These are phyloP conservation scores for Gliomastix tumulicola DNA, from an alignment of 2,329 filamentous ascomycete species.

Conservation along the genomic window DNA sequence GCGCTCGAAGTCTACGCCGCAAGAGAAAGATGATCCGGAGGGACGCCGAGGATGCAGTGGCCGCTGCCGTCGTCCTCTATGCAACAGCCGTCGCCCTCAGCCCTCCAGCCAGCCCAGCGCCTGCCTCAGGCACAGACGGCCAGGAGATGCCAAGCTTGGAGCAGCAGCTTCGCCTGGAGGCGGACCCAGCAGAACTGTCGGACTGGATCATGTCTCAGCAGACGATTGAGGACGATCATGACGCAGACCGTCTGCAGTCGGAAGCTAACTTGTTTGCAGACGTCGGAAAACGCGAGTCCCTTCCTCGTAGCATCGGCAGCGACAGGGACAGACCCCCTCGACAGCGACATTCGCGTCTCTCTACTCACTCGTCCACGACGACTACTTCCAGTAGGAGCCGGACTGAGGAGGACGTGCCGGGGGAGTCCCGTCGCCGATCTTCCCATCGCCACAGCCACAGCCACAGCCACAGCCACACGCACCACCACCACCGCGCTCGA, in stretches of 20 bases:
- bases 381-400: no score
- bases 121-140: slow-evolving; percentile 14
- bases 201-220: slow-evolving; percentile 1
- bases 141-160: slow-evolving; percentile 16
- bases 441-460: slow-evolving; percentile 11
- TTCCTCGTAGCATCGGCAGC: slow-evolving; percentile 25
- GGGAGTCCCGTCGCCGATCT: slow-evolving; percentile 18
- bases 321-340: slow-evolving; percentile 32
- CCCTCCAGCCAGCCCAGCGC: slow-evolving; percentile 25
- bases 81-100: slow-evolving; percentile 41
- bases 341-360: no score
- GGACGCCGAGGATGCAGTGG: slow-evolving; percentile 43
- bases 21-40: slow-evolving; percentile 36
- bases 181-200: slow-evolving; percentile 1
- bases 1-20: slow-evolving; percentile 34
- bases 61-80: slow-evolving; percentile 46
- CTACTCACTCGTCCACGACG: no score
- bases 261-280: slow-evolving; percentile 52
- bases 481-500: slow-evolving; percentile 26
- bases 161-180: slow-evolving; percentile 14
- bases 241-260: slow-evolving; percentile 31
- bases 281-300: slow-evolving; percentile 33
- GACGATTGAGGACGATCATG: no score
- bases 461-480: slow-evolving; percentile 11
- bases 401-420: slow-evolving; percentile 20